Percentiles rank a stretch among this genome's conserved stretches.
phyloP scores from a whole-genome alignment of 169 alveolate species.

The Pseudocohnilembus persalinus region DNA sequence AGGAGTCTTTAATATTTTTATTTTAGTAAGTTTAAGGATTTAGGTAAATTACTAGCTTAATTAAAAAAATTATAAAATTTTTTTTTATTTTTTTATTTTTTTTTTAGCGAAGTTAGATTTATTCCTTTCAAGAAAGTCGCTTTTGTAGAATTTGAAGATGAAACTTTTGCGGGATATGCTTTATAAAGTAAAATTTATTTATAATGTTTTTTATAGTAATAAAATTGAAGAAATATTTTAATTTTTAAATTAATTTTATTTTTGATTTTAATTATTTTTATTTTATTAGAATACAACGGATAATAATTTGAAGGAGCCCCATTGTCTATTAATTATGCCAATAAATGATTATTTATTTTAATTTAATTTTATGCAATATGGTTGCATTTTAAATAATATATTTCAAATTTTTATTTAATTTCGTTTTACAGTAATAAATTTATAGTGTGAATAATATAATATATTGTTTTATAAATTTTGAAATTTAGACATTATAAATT shows the following conservation, averaged over 20 bases:
- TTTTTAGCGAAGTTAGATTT: conserved; percentile 45
- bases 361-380: too few species aligned
- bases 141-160: conserved; percentile 50
- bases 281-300: neutral
- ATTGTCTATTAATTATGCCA: neutral
- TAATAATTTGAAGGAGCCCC: neutral
- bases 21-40: neutral
- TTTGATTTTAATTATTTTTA: too few species aligned
- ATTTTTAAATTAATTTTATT: too few species aligned
- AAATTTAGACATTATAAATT: too few species aligned
- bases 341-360: neutral
- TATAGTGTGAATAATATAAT: too few species aligned
- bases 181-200: conserved; percentile 16
- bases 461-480: too few species aligned
- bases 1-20: neutral
- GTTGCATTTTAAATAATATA: too few species aligned
- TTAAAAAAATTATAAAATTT: too few species aligned
- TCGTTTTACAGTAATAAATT: too few species aligned
- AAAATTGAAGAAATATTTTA: too few species aligned
- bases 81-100: neutral
- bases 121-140: conserved; percentile 47
- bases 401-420: too few species aligned
- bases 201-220: too few species aligned
- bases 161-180: conserved; percentile 33
- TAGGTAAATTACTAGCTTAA: neutral